Base-by-base conservation (phyloP, 306 rosid genomes). In the Glycyrrhiza uralensis region DNA sequence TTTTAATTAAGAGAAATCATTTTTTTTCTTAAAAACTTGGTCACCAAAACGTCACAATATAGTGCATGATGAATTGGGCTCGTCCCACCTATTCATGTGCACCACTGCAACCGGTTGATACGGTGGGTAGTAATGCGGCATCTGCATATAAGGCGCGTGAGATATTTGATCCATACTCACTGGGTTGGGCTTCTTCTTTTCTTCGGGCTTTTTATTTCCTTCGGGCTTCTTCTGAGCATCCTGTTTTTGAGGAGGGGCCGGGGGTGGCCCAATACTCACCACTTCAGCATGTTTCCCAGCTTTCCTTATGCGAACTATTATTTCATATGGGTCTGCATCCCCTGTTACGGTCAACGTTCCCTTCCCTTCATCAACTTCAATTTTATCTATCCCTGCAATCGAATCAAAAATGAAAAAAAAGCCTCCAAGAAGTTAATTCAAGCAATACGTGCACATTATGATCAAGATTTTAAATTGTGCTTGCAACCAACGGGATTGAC, bases 291-390 rank as follows among this genome's bases (percentile, higher is more conserved):
- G 29, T 75, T 80, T 91, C 3, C 87, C 84, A 0, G 79, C 76
- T 67, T 85, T 85, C 76, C 90, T 85, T 24, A 78, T 71, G 5
- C 81, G 68, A 14, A 82, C 66, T 4, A 91, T 82, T 36, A 88
- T 85, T 0, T 81, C 85, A 50, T 77, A 83, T 1, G 97, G 95
- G 51, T 91, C 97, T 39, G 92, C 92, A n/a, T 81, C 30, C 2
- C 97, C 97, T 3, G 82, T 87, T 33, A 91, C 84, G 0, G 83
- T 83, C 73, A 88, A 44, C 14, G 85, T 85, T 12, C 88, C 92
- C 58, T 85, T 87, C 38, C 44, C 85, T 78, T 68, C 92, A 69
- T 88, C 95, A 2, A 67, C 76, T 70, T 91, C 92, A 15, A 88
- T 75, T 81, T 91, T 80, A 76, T 91, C 92, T 7, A 91, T 88